Evolutionary conservation across 2,329 filamentous ascomycete species (phyloP).

Genomic region (Cercospora berteroae): DNA sequence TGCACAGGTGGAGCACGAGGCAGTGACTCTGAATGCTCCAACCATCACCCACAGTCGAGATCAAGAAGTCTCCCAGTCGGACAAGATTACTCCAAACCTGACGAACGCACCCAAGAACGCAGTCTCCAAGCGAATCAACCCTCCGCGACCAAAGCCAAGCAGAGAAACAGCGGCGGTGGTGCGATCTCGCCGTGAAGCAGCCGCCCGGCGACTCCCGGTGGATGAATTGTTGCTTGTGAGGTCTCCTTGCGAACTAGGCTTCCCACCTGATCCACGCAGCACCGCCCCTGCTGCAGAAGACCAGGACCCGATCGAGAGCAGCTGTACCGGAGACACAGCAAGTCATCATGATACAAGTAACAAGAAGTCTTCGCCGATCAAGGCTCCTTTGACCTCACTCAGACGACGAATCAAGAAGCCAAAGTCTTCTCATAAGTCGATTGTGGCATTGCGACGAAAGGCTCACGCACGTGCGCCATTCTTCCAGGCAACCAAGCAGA

Average conservation of each 20-base stretch:
- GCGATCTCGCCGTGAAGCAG: not conserved
- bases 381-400: slow-evolving; percentile 25
- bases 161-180: no score
- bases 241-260: not conserved
- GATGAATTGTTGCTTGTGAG: slow-evolving; percentile 27
- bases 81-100: not conserved
- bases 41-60: not conserved
- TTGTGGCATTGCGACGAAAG: slow-evolving; percentile 19
- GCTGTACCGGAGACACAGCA: not conserved
- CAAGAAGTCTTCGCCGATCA: slow-evolving; percentile 1
- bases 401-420: slow-evolving; percentile 26
- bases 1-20: not conserved
- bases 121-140: not conserved
- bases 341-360: not conserved
- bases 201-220: slow-evolving; percentile 12
- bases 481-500: not conserved
- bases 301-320: slow-evolving; percentile 24
- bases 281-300: slow-evolving; percentile 4
- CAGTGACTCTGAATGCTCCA: not conserved
- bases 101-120: not conserved
- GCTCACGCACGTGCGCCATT: slow-evolving; percentile 11
- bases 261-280: slow-evolving; percentile 1
- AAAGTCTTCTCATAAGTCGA: slow-evolving; percentile 25
- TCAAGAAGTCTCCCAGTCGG: not conserved
- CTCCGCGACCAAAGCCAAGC: not conserved